These are phyloP conservation scores for Eucalyptus erythrocorys DNA, from an alignment of 345 rosid species.

Conservation along the genomic window DNA sequence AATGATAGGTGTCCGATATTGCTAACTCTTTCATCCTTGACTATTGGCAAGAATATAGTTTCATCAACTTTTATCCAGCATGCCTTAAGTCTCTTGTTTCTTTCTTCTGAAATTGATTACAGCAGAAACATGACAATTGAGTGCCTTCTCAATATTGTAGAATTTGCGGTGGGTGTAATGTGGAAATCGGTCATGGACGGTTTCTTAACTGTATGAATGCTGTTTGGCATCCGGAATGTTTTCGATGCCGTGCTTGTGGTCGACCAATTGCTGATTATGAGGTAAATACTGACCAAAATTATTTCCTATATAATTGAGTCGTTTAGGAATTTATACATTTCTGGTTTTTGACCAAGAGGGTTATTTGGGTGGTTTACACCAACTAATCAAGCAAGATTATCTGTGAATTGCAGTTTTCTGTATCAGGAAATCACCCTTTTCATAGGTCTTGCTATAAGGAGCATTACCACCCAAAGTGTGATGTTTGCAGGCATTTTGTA, in stretches of 20 bases:
- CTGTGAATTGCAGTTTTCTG: slow-evolving; percentile 50
- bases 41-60: neutral
- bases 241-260: slow-evolving; percentile 72
- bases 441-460: slow-evolving; percentile 89
- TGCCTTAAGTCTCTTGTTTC: neutral
- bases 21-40: neutral
- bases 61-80: neutral
- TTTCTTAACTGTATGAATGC: slow-evolving; percentile 69
- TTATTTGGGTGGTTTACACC: neutral
- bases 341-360: neutral
- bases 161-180: slow-evolving; percentile 89
- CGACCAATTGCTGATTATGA: slow-evolving; percentile 81
- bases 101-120: neutral
- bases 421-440: slow-evolving; percentile 72
- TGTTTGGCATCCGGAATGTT: slow-evolving; percentile 96
- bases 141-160: slow-evolving; percentile 16
- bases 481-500: slow-evolving; percentile 85
- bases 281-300: slow-evolving; percentile 24
- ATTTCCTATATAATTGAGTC: neutral
- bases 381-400: slow-evolving; percentile 1
- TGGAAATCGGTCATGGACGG: slow-evolving; percentile 85
- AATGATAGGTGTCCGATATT: neutral
- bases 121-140: neutral
- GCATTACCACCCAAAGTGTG: slow-evolving; percentile 89
- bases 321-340: neutral